Evolutionary conservation across 306 rosid genomes (phyloP).

Genomic region (Trifolium dubium): DNA sequence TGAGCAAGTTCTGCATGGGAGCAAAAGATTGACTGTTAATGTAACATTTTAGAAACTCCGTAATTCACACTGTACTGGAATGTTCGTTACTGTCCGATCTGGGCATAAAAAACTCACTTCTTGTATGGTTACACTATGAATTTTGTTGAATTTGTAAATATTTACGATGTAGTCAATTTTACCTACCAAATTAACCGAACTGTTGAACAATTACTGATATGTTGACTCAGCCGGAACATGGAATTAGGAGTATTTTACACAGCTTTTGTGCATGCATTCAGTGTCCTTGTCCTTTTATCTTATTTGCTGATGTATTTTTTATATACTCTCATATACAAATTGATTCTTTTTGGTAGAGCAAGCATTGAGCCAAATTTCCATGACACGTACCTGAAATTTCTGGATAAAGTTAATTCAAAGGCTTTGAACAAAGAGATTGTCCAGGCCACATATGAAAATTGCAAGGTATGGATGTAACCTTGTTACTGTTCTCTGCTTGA

Average conservation of each 20-base stretch:
- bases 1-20: conserved; percentile 7
- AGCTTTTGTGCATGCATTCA: not conserved
- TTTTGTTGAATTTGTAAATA: conserved; percentile 2
- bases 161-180: conserved; percentile 1
- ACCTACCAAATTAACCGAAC: conserved; percentile 5
- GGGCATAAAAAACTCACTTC: not conserved
- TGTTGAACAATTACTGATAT: not conserved
- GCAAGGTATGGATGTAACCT: conserved; percentile 72
- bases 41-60: conserved; percentile 11
- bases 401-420: conserved; percentile 86
- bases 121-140: not conserved
- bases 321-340: not conserved
- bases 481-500: conserved; percentile 18
- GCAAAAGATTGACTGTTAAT: conserved; percentile 11
- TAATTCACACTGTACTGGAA: conserved; percentile 7
- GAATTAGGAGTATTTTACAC: not conserved
- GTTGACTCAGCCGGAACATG: conserved; percentile 9
- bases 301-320: not conserved
- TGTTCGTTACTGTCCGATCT: not conserved
- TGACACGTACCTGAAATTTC: conserved; percentile 88
- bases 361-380: conserved; percentile 99
- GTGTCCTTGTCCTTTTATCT: not conserved
- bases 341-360: conserved; percentile 62
- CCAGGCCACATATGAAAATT: conserved; percentile 91
- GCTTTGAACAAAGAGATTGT: conserved; percentile 84